phyloP scores from a whole-genome alignment of 2,329 filamentous ascomycete species.

The Triangularia verruculosa region DNA sequence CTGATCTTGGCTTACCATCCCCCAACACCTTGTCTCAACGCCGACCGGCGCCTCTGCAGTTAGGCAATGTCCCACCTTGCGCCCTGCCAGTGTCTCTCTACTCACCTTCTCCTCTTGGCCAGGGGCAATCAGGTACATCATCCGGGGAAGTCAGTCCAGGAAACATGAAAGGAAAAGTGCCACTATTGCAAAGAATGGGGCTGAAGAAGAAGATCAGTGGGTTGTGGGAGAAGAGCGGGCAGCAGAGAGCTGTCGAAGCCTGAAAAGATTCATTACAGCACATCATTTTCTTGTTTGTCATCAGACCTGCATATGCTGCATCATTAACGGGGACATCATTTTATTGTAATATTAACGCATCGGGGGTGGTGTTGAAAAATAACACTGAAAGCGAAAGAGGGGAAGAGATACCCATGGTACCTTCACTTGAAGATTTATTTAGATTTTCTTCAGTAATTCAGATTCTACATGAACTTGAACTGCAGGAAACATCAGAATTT shows the following conservation, averaged over 20 bases:
- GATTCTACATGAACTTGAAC: not conserved
- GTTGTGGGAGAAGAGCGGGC: conserved; percentile 12
- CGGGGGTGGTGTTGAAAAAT: not conserved
- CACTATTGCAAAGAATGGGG: conserved; percentile 18
- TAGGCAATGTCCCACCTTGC: conserved; percentile 17
- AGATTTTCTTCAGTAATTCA: not conserved
- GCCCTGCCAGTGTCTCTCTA: conserved; percentile 18
- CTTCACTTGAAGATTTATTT: not conserved
- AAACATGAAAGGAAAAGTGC: conserved; percentile 8
- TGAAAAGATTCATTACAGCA: not conserved
- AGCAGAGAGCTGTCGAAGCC: conserved; percentile 13
- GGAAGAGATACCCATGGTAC: not conserved
- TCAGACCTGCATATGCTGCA: not conserved
- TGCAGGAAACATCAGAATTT: not conserved
- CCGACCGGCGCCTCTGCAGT: not conserved
- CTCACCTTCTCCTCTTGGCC: conserved; percentile 10
- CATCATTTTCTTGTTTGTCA: not conserved
- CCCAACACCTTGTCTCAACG: not conserved
- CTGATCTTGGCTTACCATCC: not conserved
- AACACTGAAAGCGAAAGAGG: not conserved
- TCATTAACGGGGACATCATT: not conserved
- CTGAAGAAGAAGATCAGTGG: conserved; percentile 23
- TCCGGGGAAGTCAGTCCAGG: not conserved
- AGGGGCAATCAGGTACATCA: not conserved
- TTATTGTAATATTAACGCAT: not conserved